Conservation (phyloP, 2,329 filamentous ascomycete species). For the Aspergillus floridensis region DNA sequence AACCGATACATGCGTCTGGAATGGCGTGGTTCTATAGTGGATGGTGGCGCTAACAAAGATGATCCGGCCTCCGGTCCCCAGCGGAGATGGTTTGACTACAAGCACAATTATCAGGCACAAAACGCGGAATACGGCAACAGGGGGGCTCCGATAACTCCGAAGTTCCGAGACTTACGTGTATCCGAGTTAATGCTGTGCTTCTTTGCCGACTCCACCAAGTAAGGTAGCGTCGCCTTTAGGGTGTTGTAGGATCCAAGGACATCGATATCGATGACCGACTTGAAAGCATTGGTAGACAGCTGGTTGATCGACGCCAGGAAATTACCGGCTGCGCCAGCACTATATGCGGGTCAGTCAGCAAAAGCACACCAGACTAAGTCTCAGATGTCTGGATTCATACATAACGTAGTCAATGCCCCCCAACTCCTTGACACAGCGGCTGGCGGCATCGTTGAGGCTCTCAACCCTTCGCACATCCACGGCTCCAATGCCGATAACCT, state of each 20-base stretch:
- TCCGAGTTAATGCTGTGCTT: conserved; percentile 61
- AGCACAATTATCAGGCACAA: conserved; percentile 8
- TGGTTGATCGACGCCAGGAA: conserved; percentile 83
- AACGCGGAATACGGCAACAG: neutral
- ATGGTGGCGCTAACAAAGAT: conserved; percentile 88
- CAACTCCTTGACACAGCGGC: conserved; percentile 75
- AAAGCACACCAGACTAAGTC: neutral
- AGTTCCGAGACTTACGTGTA: conserved; percentile 35
- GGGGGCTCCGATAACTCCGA: neutral
- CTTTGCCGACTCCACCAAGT: conserved; percentile 71
- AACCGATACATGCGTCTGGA: conserved; percentile 86
- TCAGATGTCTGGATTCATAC: conserved; percentile 48
- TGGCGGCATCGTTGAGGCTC: conserved; percentile 69
- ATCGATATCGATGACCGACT: conserved; percentile 93
- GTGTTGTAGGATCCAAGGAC: conserved; percentile 93
- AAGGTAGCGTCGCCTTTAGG: conserved; percentile 82
- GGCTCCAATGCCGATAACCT: conserved; percentile 79
- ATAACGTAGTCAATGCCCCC: conserved; percentile 91
- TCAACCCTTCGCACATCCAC: conserved; percentile 71
- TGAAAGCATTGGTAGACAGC: conserved; percentile 86
- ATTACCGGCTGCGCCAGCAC: conserved; percentile 91
- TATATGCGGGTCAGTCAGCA: conserved; percentile 37
- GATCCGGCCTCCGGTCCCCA: conserved; percentile 73
- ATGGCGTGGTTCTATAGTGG: conserved; percentile 80
- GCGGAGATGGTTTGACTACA: conserved; percentile 36